A percentile compares a stretch with the other conserved stretches of the same genome.
These are phyloP conservation scores for Clavispora santaluciae DNA, from an alignment of 805 yeast species.

Conservation along the genomic window DNA sequence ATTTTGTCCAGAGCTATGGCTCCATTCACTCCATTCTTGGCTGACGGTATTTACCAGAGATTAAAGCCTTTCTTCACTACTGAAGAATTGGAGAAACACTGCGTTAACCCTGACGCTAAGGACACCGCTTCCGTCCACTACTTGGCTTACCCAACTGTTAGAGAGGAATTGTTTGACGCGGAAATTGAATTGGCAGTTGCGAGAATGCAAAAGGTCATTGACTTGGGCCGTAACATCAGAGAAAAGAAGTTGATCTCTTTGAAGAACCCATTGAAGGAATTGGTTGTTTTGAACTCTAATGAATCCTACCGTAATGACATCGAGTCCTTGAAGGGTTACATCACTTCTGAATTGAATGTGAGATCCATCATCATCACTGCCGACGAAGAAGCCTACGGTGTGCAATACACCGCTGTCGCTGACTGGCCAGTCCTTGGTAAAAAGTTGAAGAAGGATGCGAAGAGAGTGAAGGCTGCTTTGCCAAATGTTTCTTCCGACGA, in stretches of 20 bases:
- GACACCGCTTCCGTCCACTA: constrained; percentile 89
- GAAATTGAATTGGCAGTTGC: constrained; percentile 82
- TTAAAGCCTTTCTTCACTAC: constrained; percentile 59
- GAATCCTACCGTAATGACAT: constrained; percentile 69
- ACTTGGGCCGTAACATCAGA: constrained; percentile 92
- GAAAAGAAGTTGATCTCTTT: constrained; percentile 91
- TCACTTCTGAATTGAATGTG: constrained; percentile 87
- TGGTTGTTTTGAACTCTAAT: constrained; percentile 83
- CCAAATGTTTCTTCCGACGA: constrained; percentile 78
- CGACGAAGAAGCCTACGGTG: constrained; percentile 89
- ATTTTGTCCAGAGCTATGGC: constrained; percentile 95
- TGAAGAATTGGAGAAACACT: constrained; percentile 44
- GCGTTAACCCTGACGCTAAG: constrained; percentile 38
- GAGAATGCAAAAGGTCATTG: constrained; percentile 96
- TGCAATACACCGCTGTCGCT: constrained; percentile 89
- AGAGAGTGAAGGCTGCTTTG: constrained; percentile 89
- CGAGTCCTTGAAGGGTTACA: constrained; percentile 69
- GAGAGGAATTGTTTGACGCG: constrained; percentile 74
- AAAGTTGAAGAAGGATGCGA: constrained; percentile 90
- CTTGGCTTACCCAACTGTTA: constrained; percentile 82
- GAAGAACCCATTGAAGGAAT: constrained; percentile 88
- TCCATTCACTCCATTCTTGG: constrained; percentile 94
- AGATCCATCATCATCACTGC: constrained; percentile 82
- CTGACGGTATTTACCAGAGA: constrained; percentile 83
- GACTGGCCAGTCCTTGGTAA: constrained; percentile 99